These are phyloP conservation scores for Sporothrix globosa DNA, from an alignment of 2,329 filamentous ascomycete genomes.

Conservation along the genomic window DNA sequence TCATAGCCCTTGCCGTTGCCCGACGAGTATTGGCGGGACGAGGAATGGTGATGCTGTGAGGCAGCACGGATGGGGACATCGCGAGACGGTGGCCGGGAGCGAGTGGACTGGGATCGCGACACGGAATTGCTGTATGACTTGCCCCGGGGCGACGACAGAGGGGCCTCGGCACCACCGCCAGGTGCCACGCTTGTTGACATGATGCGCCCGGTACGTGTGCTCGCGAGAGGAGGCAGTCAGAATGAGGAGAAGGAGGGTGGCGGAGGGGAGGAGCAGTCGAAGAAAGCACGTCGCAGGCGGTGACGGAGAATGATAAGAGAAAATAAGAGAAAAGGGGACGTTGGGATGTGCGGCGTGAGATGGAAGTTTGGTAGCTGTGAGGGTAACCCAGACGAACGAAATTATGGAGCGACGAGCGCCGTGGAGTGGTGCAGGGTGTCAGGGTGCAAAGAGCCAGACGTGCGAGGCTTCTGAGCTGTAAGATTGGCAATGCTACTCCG, in stretches of 20 bases:
- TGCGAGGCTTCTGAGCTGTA: not conserved
- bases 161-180: constrained; percentile 42
- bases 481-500: not conserved
- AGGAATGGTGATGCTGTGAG: constrained; percentile 38
- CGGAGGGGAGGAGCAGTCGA: not conserved
- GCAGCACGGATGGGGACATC: constrained; percentile 36
- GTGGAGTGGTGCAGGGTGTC: not conserved
- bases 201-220: constrained; percentile 34
- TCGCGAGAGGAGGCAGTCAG: constrained; percentile 21
- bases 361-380: constrained; percentile 14
- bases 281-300: not conserved
- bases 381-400: constrained; percentile 5
- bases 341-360: constrained; percentile 26
- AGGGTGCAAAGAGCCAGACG: not conserved
- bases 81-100: constrained; percentile 42
- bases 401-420: constrained; percentile 7
- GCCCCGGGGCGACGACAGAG: constrained; percentile 41
- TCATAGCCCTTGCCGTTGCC: constrained; percentile 32
- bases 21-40: constrained; percentile 30
- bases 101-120: constrained; percentile 46
- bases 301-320: not conserved
- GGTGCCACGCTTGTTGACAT: constrained; percentile 45
- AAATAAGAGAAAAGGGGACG: not conserved
- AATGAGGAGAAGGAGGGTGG: not conserved
- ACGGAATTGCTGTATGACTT: constrained; percentile 39